Evolutionary conservation across 805 yeast species (phyloP).

Genomic region (Cyberlindnera xishuangbannaensis): DNA sequence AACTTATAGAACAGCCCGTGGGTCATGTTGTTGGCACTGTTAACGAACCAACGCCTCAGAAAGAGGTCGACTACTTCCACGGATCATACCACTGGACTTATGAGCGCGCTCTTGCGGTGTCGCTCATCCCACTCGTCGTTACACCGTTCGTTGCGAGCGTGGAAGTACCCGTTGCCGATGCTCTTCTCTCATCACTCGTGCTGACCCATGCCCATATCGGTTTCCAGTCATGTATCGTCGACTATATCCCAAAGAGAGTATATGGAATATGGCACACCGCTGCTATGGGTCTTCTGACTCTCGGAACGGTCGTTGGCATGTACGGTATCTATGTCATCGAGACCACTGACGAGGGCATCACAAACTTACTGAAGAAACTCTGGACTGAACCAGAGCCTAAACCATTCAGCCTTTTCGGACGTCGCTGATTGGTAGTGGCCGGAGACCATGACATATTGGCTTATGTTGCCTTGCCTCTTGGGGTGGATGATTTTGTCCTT

Average conservation of each 20-base stretch:
- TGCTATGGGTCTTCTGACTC: slow-evolving; percentile 60
- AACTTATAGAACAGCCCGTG: slow-evolving; percentile 62
- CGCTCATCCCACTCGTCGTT: slow-evolving; percentile 57
- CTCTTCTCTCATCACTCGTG: slow-evolving; percentile 47
- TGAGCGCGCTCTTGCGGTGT: slow-evolving; percentile 55
- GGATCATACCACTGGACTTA: slow-evolving; percentile 75
- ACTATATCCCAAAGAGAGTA: slow-evolving; percentile 83
- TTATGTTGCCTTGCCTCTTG: no score
- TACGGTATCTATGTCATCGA: slow-evolving; percentile 81
- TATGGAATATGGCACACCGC: slow-evolving; percentile 71
- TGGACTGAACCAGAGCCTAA: slow-evolving; percentile 29
- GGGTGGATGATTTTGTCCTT: no score
- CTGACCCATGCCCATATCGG: slow-evolving; percentile 67
- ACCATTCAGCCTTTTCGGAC: slow-evolving; percentile 8
- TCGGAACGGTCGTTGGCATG: slow-evolving; percentile 65
- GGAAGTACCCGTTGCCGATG: slow-evolving; percentile 50
- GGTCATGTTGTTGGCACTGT: slow-evolving; percentile 68
- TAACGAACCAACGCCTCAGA: slow-evolving; percentile 65
- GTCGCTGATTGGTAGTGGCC: slow-evolving; percentile 6
- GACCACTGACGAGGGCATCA: slow-evolving; percentile 73
- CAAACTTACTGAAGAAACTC: slow-evolving; percentile 47
- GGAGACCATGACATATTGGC: no score
- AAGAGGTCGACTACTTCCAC: slow-evolving; percentile 47
- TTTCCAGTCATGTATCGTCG: slow-evolving; percentile 72
- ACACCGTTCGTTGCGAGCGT: slow-evolving; percentile 50